Evolutionary conservation across 768 basidiomycete genomes (phyloP).

Genomic region (Suillus subaureus): DNA sequence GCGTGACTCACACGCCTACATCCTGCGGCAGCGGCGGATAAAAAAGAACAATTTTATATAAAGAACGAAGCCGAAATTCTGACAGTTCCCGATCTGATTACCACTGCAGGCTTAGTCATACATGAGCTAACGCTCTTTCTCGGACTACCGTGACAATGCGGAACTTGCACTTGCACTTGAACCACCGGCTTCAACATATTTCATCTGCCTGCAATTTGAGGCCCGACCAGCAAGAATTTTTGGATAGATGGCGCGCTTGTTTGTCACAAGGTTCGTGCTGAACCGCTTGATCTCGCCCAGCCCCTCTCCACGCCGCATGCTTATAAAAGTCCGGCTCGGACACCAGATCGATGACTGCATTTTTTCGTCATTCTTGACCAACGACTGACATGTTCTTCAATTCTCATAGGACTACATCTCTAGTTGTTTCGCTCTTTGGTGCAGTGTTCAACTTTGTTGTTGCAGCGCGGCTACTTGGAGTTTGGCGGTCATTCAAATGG

Average conservation of each 20-base stretch:
- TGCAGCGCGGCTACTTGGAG: conserved; percentile 42
- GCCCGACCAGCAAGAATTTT: not conserved
- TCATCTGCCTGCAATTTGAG: not conserved
- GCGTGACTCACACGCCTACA: too few relatives aligned
- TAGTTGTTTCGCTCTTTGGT: conserved; percentile 41
- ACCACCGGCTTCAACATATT: not conserved
- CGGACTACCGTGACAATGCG: not conserved
- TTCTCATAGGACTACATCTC: conserved; percentile 36
- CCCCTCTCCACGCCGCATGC: conserved; percentile 10
- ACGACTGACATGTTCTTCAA: conserved; percentile 9
- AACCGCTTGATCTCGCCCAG: not conserved
- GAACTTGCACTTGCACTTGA: not conserved
- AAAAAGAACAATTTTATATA: not conserved
- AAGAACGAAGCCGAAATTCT: not conserved
- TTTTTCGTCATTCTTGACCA: conserved; percentile 10
- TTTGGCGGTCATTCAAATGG: conserved; percentile 48
- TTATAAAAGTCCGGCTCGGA: conserved; percentile 14
- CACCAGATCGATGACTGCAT: not conserved
- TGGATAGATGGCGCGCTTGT: conserved; percentile 10
- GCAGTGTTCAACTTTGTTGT: conserved; percentile 43
- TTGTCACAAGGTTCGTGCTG: conserved; percentile 17
- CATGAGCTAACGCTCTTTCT: not conserved
- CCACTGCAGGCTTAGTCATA: not conserved
- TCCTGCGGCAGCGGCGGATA: not conserved
- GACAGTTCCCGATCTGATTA: not conserved